Conservation (phyloP, 352 stramenopile species). For the Globisporangium cylindrosporum region DNA sequence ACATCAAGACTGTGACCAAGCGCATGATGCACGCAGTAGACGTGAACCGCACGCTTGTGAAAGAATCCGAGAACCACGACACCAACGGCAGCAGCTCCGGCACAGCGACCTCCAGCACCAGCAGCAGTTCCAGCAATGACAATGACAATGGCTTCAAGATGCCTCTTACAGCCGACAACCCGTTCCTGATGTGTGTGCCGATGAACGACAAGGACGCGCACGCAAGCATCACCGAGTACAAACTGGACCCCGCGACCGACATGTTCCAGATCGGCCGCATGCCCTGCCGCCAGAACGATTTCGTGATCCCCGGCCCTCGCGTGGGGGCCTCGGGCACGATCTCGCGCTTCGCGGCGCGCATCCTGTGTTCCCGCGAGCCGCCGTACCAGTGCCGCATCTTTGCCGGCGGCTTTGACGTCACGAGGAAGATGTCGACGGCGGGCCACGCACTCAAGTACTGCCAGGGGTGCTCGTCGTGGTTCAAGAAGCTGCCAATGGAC, state of each 20-base stretch:
- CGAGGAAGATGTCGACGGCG: conserved; percentile 49
- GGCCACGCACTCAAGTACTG: conserved; percentile 72
- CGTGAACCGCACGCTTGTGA: conserved; percentile 8
- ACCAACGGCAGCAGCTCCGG: background rate
- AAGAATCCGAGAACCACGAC: background rate
- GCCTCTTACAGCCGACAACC: background rate
- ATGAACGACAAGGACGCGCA: conserved; percentile 65
- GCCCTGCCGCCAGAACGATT: conserved; percentile 72
- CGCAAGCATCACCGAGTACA: conserved; percentile 65
- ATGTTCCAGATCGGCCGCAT: conserved; percentile 85
- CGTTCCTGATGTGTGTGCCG: conserved; percentile 64
- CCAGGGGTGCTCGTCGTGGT: conserved; percentile 40
- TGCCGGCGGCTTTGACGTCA: conserved; percentile 65
- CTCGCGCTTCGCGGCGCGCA: conserved; percentile 67
- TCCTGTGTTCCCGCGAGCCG: conserved; percentile 52
- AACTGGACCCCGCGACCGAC: conserved; percentile 36
- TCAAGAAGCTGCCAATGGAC: conserved; percentile 39
- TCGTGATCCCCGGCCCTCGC: conserved; percentile 72
- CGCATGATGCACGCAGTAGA: conserved; percentile 60
- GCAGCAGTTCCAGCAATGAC: background rate
- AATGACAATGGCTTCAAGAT: background rate
- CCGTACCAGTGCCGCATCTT: conserved; percentile 69
- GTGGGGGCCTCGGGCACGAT: conserved; percentile 74
- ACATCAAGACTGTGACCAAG: conserved; percentile 47
- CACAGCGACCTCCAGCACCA: background rate